Evolutionary conservation across 1,139 yeast genomes (phyloP).

Genomic region (Zygosaccharomyces sapae): DNA sequence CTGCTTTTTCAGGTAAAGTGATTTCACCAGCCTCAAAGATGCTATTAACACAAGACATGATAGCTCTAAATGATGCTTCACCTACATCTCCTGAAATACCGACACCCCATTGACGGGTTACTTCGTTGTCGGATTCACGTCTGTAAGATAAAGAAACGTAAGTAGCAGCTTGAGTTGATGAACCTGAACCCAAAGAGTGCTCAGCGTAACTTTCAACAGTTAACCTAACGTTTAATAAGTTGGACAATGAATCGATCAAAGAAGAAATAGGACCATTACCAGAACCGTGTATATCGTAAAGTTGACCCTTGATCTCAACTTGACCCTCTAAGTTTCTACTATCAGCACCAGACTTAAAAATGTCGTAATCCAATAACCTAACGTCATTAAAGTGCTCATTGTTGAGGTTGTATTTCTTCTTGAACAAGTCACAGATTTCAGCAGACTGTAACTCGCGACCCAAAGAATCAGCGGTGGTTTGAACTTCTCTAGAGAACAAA

Average conservation of each 20-base stretch:
- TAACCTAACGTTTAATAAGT: conserved; percentile 52
- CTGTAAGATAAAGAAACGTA: conserved; percentile 63
- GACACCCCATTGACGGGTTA: conserved; percentile 76
- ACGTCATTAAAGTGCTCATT: conserved; percentile 36
- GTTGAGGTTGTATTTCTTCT: conserved; percentile 62
- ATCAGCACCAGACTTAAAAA: conserved; percentile 40
- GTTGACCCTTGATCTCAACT: conserved; percentile 46
- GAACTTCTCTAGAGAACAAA: conserved; percentile 81
- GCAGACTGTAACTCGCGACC: conserved; percentile 79
- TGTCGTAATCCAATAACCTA: conserved; percentile 50
- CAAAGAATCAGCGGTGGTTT: conserved; percentile 68
- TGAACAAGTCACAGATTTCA: conserved; percentile 76
- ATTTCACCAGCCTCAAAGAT: conserved; percentile 36
- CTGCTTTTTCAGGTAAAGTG: conserved; percentile 21
- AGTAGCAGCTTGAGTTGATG: conserved; percentile 84
- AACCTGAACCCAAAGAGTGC: conserved; percentile 87
- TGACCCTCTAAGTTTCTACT: conserved; percentile 50
- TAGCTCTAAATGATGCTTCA: conserved; percentile 79
- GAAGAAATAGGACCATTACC: conserved; percentile 98
- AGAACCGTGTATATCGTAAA: conserved; percentile 52
- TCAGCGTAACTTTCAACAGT: conserved; percentile 85
- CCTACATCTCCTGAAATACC: conserved; percentile 93
- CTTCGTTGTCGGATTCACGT: conserved; percentile 42
- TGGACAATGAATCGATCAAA: conserved; percentile 70
- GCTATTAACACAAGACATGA: conserved; percentile 66